Evolutionary conservation across 768 basidiomycete species (phyloP).

Genomic region (Naganishia randhawae): DNA sequence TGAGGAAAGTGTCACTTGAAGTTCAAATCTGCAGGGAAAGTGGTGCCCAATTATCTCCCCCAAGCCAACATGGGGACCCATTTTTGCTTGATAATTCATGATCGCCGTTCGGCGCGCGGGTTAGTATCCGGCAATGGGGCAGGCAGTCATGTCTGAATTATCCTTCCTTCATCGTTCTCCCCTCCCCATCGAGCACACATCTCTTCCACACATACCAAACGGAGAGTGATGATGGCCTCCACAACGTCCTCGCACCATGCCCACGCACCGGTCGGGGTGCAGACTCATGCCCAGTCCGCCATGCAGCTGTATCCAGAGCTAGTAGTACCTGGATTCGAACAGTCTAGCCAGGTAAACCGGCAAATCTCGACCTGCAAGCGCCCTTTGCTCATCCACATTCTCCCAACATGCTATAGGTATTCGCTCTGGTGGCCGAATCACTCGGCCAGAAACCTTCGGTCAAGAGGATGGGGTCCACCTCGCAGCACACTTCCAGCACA

Average conservation of each 20-base stretch:
- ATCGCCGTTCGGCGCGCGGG: too few species aligned
- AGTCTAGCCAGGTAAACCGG: slow-evolving; percentile 8
- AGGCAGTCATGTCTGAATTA: too few species aligned
- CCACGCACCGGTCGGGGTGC: slow-evolving; percentile 1
- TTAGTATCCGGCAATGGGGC: too few species aligned
- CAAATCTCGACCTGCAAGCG: not conserved
- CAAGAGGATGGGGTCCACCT: not conserved
- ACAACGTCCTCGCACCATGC: not conserved
- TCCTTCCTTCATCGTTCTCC: too few species aligned
- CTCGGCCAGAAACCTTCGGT: not conserved
- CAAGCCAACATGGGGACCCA: too few species aligned
- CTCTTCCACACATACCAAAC: not conserved
- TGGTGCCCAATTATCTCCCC: too few species aligned
- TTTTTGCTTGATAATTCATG: too few species aligned
- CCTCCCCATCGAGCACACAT: not conserved
- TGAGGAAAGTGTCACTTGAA: too few species aligned
- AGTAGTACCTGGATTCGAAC: slow-evolving; percentile 5
- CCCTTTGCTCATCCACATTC: not conserved
- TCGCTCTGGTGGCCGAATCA: slow-evolving; percentile 16
- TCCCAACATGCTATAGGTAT: not conserved
- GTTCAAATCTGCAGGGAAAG: too few species aligned
- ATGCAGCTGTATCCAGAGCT: slow-evolving; percentile 11
- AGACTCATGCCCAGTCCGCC: not conserved
- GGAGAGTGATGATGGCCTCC: not conserved
- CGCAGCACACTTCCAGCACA: too few species aligned